Evolutionary conservation across 176 grass and related monocot genomes (phyloP).

Genomic region (Sorghum bicolor): Sorghum_bicolor_NCBIv3 NC_012870.2:20050001-20050500

Average conservation of each 20-base stretch:
- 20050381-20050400: constrained; percentile 7
- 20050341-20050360: constrained; percentile 22
- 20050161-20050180: constrained; percentile 79
- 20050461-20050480: constrained; percentile 20
- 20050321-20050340: background rate
- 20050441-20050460: constrained; percentile 29
- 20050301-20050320: background rate
- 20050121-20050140: constrained; percentile 32
- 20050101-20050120: constrained; percentile 5
- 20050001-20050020: constrained; percentile 88
- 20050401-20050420: constrained; percentile 9
- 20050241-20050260: constrained; percentile 8
- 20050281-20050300: background rate
- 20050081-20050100: constrained; percentile 7
- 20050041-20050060: constrained; percentile 98
- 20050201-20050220: constrained; percentile 22
- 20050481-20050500: constrained; percentile 36
- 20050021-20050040: constrained; percentile 91
- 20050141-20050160: constrained; percentile 96
- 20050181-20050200: constrained; percentile 68
- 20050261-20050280: background rate
- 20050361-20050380: constrained; percentile 11
- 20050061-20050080: constrained; percentile 90
- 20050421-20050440: constrained; percentile 27
- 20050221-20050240: constrained; percentile 12